Base-by-base conservation (phyloP, 192 early-diverging fungal species). In the Backusella westeae region DNA sequence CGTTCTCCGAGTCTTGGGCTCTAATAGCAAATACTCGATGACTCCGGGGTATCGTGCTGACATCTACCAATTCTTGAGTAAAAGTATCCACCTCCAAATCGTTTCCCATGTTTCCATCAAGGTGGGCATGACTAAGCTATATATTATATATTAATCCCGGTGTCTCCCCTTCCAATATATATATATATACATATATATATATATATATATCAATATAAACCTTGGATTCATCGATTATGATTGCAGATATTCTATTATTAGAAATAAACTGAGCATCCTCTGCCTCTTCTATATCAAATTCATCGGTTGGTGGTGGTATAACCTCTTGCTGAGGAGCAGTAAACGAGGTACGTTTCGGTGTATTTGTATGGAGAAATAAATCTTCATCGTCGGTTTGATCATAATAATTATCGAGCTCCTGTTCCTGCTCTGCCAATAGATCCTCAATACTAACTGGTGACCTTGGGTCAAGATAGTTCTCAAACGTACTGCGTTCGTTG, bases 221-320 rank as follows among this genome's bases (percentile, higher is more conserved):
- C 39, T 49, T 44, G 12, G 70, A 44, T 46, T 44, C 36, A 29
- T 71, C 70, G 4, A 71, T 15, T 19, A 71, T 36, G 3, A 71
- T 71, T 32, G 70, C 70, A 32, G 70, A 71, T 71, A 71, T 71
- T 49, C 70, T 36, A 46, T 71, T 23, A 12, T 71, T 39, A 34
- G 70, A 71, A 12, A 71, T 19, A 49, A 32, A 44, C 29, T 71
- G 42, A 71, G 70, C 70, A 44, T 71, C 70, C 15, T 71, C 70
- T 49, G 41, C 70, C 19, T 71, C 70, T 44, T 23, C 23, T 32
- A 71, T 15, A 34, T 17, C 23, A 63, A 63, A 63, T 3, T 63
- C 56, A 29, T 63, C 56, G 4, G 26, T 23, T 4, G 6, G 10
- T 29, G 7, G 1, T 59, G 56, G 26, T 63, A 63, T 63, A 32